A percentile compares a stretch with the other conserved stretches of the same genome.
Conservation (phyloP, 2,329 filamentous ascomycete species). For the Colletotrichum falcatum region DNA sequence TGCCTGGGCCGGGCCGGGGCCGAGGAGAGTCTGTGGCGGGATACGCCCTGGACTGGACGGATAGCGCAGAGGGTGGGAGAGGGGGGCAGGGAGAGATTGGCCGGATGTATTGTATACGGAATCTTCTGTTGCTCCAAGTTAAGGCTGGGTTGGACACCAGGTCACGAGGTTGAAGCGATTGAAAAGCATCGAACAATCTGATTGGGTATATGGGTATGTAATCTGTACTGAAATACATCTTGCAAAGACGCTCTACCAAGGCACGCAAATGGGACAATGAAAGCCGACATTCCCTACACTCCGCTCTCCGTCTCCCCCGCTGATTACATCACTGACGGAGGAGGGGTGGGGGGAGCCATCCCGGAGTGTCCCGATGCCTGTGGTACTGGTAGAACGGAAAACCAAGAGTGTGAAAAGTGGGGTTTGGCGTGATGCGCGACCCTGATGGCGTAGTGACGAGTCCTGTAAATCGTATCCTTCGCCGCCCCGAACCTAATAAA, state of each 20-base stretch:
- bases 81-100: not conserved
- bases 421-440: constrained; percentile 25
- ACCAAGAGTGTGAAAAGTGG: constrained; percentile 31
- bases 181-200: not conserved
- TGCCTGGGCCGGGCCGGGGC: not conserved
- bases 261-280: not conserved
- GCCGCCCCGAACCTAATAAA: not conserved
- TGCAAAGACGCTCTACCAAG: constrained; percentile 4
- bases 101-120: not conserved
- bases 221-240: constrained; percentile 4
- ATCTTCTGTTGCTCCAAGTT: not conserved
- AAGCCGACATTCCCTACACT: not conserved
- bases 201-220: constrained; percentile 38
- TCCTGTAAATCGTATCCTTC: not conserved
- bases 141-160: not conserved
- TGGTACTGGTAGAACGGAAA: not conserved
- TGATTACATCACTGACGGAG: constrained; percentile 15
- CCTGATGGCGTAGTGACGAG: constrained; percentile 26
- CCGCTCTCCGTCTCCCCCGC: constrained; percentile 1
- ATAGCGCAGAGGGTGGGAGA: not conserved
- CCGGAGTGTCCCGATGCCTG: not conserved
- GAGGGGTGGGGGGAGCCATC: not conserved
- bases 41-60: not conserved
- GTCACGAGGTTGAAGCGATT: not conserved
- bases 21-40: constrained; percentile 30